phyloP scores from a whole-genome alignment of 169 alveolate species.

The Cyclospora cayetanensis region DNA sequence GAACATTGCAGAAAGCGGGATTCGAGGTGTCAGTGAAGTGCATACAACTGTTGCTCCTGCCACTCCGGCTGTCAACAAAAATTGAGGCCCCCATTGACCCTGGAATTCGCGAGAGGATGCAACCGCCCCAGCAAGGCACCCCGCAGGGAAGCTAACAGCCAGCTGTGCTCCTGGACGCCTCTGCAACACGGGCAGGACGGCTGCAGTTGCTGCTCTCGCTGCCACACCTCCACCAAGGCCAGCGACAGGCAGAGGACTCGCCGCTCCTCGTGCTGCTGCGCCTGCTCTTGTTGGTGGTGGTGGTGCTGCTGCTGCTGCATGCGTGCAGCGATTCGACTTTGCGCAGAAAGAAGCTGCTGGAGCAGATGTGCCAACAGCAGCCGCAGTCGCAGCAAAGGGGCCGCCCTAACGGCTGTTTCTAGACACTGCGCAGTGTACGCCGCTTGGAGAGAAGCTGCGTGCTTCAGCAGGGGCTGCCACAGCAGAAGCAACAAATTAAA shows the following conservation, averaged over 20 bases:
- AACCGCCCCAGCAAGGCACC: slow-evolving; percentile 9
- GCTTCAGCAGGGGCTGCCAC: background rate
- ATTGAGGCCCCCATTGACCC: too few relatives aligned
- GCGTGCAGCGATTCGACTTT: too few relatives aligned
- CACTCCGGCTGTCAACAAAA: too few relatives aligned
- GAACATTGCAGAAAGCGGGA: background rate
- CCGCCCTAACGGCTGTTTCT: background rate
- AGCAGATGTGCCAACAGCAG: background rate
- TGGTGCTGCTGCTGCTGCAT: background rate
- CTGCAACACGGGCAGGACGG: background rate
- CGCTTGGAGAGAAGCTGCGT: background rate
- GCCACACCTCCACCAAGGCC: slow-evolving; percentile 47
- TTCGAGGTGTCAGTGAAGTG: too few relatives aligned
- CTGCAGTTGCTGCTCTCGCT: slow-evolving; percentile 19
- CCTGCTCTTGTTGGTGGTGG: background rate
- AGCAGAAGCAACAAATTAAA: background rate
- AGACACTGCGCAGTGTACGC: background rate
- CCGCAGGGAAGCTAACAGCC: background rate
- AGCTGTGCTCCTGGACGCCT: background rate
- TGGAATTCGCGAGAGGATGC: background rate
- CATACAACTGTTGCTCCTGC: slow-evolving; percentile 30
- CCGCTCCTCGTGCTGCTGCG: slow-evolving; percentile 14
- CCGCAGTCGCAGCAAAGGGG: background rate
- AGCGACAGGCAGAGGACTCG: slow-evolving; percentile 24
- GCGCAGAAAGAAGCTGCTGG: background rate